Conservation (phyloP, 2,329 filamentous ascomycete species). For the Lizonia empirigonia region DNA sequence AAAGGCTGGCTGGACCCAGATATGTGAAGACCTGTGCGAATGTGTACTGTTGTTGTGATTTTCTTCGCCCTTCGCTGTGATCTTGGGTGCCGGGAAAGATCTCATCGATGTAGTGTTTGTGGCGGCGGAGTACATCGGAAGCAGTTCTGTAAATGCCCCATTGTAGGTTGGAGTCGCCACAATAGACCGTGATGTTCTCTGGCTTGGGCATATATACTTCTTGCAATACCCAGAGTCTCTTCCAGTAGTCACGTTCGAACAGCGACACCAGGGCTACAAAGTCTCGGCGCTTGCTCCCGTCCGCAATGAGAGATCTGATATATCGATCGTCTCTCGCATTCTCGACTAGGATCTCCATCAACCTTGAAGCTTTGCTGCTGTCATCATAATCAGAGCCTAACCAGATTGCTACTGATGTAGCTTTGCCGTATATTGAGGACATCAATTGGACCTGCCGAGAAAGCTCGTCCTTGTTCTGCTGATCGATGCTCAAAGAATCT, state of each 20-base stretch:
- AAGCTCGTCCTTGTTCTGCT: not conserved
- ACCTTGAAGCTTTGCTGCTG: not conserved
- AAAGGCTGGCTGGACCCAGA: not conserved
- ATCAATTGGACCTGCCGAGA: not conserved
- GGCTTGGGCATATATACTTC: not conserved
- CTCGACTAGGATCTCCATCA: not conserved
- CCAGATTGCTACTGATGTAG: not conserved
- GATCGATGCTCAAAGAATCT: not conserved
- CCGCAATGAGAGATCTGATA: too few species aligned
- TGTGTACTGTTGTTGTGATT: not conserved
- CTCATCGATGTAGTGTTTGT: not conserved
- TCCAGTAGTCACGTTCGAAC: conserved; percentile 1
- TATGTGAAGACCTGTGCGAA: not conserved
- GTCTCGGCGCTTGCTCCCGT: too few species aligned
- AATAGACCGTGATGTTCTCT: not conserved
- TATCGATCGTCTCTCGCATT: not conserved
- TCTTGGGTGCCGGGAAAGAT: not conserved
- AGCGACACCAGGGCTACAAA: not conserved
- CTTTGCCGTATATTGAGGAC: not conserved
- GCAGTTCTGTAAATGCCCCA: not conserved
- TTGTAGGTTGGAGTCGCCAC: not conserved
- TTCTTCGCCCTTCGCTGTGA: not conserved
- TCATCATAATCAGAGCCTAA: not conserved
- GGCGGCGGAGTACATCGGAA: not conserved
- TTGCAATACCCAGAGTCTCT: conserved; percentile 1